Conservation (phyloP, 2,329 filamentous ascomycete genomes). For the Trichoderma afroharzianum region DNA sequence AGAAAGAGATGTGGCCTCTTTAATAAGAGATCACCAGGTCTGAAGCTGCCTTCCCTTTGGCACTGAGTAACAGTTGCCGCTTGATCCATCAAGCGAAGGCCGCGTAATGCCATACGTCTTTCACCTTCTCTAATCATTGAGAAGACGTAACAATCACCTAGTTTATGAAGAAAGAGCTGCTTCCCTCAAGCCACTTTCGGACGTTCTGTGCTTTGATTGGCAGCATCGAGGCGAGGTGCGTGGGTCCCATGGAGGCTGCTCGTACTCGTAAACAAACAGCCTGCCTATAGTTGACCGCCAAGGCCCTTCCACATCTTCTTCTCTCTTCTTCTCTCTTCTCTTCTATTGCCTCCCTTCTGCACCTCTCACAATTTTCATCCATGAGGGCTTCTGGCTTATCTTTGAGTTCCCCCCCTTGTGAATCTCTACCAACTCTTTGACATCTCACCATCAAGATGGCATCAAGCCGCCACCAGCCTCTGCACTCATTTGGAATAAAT, state of each 20-base stretch:
- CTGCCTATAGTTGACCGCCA: not conserved
- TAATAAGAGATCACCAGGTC: not conserved
- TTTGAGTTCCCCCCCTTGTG: not conserved
- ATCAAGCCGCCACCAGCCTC: not conserved
- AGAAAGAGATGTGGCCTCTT: not conserved
- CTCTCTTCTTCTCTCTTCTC: too few species aligned
- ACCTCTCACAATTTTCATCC: not conserved
- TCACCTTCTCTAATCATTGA: not conserved
- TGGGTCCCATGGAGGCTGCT: not conserved
- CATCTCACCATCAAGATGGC: not conserved
- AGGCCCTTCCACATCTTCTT: not conserved
- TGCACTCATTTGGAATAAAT: not conserved
- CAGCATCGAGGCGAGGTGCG: not conserved
- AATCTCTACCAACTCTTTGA: not conserved
- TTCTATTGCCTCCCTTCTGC: too few species aligned
- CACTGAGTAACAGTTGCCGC: not conserved
- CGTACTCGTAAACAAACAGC: not conserved
- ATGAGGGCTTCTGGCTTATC: not conserved
- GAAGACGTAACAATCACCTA: not conserved
- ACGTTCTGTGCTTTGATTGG: not conserved
- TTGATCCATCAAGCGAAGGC: not conserved
- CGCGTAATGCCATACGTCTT: not conserved
- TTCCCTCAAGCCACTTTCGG: not conserved
- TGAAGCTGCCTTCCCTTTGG: not conserved
- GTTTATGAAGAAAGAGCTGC: not conserved